Base-by-base conservation (phyloP, 805 yeast species). In the Candida rishiriensis region DNA sequence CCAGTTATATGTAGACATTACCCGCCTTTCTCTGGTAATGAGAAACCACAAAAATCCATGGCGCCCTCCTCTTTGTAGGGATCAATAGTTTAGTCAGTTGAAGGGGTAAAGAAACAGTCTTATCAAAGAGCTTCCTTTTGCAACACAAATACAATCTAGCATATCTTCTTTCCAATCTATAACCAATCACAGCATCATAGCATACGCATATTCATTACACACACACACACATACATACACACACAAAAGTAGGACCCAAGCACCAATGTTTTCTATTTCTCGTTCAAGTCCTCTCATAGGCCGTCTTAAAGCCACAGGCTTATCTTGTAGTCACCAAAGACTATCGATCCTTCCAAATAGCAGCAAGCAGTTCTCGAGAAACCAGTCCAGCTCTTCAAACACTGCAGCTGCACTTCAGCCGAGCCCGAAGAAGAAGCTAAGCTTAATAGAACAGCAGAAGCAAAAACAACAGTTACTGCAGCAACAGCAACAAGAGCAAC, bases 331-430 rank as follows among this genome's bases (percentile, higher is more conserved):
- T 7, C 26, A 7, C 26, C 37, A n/a, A 8, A 4, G n/a, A 26
- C 36, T 14, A 21, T 7, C 26, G 7, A 21, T 21, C 26, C 26
- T 21, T 21, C 7, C 26, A 5, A 21, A 7, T 7, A 21, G 26
- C 26, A 21, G 26, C 26, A 21, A 21, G 7, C 26, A 21, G 26
- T 21, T 21, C 26, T 5, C 26, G 3, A 49, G 60, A 41, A 41
- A 35, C 26, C 59, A 55, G 32, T 58, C 63, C 2, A 50, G 53
- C 34, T 54, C 61, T 14, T 54, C 59, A 10, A 50, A 45, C 15
- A 34, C 55, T 30, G 13, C 48, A 18, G 39, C 55, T 2, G 31
- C 47, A 18, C 36, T 52, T 18, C 36, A 44, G 13, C 33, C 41
- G 2, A 42, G 36, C 13, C 35, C 39, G 21, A 51, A 49, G 40